phyloP scores from a whole-genome alignment of 1,284 basidiomycete species.

The Cryptococcus wingfieldii region DNA sequence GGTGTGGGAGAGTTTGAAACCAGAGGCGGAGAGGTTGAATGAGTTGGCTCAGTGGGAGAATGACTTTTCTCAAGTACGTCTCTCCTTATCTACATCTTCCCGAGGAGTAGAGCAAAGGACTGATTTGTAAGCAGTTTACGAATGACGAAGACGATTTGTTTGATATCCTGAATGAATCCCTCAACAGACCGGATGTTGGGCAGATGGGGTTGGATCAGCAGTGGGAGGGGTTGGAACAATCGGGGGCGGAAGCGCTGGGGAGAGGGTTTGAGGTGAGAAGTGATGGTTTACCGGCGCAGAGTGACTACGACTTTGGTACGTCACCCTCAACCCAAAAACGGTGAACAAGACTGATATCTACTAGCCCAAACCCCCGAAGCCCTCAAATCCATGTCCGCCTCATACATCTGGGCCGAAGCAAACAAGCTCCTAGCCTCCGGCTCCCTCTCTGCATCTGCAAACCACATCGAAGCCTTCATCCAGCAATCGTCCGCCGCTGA shows the following conservation, averaged over 20 bases:
- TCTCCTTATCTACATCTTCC: background rate
- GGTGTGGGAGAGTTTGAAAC: constrained; percentile 49
- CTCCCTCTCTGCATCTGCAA: constrained; percentile 74
- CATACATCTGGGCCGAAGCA: constrained; percentile 26
- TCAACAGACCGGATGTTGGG: constrained; percentile 42
- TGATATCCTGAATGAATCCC: constrained; percentile 36
- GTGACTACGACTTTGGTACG: constrained; percentile 69
- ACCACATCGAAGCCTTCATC: constrained; percentile 82
- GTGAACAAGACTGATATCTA: background rate
- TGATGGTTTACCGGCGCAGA: constrained; percentile 67
- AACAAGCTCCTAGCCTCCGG: constrained; percentile 63
- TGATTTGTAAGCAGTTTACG: constrained; percentile 27
- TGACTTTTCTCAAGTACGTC: constrained; percentile 67
- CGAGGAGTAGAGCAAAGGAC: background rate
- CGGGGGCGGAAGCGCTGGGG: constrained; percentile 1
- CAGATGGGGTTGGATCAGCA: constrained; percentile 39
- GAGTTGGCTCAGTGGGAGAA: constrained; percentile 82
- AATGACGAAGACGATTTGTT: constrained; percentile 47
- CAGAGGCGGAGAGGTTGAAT: constrained; percentile 52
- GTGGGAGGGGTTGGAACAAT: constrained; percentile 34
- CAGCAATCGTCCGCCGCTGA: constrained; percentile 44
- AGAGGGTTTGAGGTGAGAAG: constrained; percentile 28
- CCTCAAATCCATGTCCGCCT: background rate
- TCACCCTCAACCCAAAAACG: background rate
- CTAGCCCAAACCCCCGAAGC: background rate